Evolutionary conservation across 441 rosid genomes (phyloP), one percentile per base, ranked within the genome.

Genomic region (Brassica hybrid): DNA sequence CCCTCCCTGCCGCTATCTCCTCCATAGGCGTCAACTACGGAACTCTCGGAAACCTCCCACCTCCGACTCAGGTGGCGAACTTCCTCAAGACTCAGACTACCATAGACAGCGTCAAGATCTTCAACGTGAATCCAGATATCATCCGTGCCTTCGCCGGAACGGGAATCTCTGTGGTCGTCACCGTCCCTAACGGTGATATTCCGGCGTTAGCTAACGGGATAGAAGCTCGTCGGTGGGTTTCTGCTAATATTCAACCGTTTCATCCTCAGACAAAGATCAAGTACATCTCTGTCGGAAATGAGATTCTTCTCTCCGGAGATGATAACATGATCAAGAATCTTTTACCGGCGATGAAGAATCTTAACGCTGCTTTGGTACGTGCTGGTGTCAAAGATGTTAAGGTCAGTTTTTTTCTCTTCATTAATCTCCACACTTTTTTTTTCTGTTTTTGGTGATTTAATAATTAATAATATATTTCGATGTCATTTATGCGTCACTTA

Each of bases 11-110:
- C 66, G 32, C 73, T 11, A 41, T 84, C 67, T 58, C 76, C 5
- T 81, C 88, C 80, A 74, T 90, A 14, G 94, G 94, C 0, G 82
- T 90, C 1, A 90, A 90, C 89, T 90, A 90, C 70, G 94, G 94
- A 1, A 88, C 91, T 54, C 69, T 84, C 1, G 90, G 86, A 0
- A 88, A 90, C 83, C 94, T 90, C 25, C 92, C 89, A 0, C 82
- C 92, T 2, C 92, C 92, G 0, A 43, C 80, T 1, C 69, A 85
- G 30, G 92, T 90, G 7, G 92, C 94, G 3, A 82, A 87, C 70
- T 90, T 90, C 82, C 32, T 90, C 38, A 84, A 76, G 58, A 81
- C 92, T 13, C 69, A 71, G 52, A 90, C 92, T 3, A 78, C 64
- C 13, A 84, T 90, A 56, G 85, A 90, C 58, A 83, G 85, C 19